Evolutionary conservation across 805 yeast genomes (phyloP), one percentile per base, ranked within the genome.

Genomic region (Metschnikowia henanensis): DNA sequence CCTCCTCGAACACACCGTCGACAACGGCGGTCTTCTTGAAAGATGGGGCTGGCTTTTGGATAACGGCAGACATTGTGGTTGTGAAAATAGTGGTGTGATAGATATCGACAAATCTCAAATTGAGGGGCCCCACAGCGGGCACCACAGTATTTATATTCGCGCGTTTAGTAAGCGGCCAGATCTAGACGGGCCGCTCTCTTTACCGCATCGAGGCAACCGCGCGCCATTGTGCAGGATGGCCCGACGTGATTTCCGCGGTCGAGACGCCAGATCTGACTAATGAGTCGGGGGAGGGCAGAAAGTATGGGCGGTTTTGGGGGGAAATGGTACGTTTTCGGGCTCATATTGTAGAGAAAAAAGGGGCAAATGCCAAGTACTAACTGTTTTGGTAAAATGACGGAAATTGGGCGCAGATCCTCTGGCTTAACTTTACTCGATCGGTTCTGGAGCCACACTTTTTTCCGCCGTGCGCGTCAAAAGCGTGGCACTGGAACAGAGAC

Each of bases 11-110:
- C 55, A 81, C 77, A 73, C 98, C 98, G 76, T 92, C 91, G 59
- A 94, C 80, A 65, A 94, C 98, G 68, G 99, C 99, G 60, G 95
- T 88, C 79, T 92, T 94, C 72, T 78, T 87, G 87, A 94, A 94
- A 48, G 81, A 58, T 72, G 99, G 99, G 65, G 99, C 99, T 70
- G 92, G 96, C 70, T 89, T 83, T 77, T 90, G 96, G 64, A 92
- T 88, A 62, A 75, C 74, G 53, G 95, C 90, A 67, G 82, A 90
- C 97, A 91, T 92, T 77, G 43, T 45, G 6, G 4, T 35, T 25
- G 6, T 6, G 8, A 21, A 30, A 16, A 6, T 18, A n/a, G n/a
- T n/a, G n/a, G 5, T 32, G 31, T 20, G 20, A 23, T 28, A 19
- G 20, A 23, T 13, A 34, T 29, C 30, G 16, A 15, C 30, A 29